Evolutionary conservation across 2,329 filamentous ascomycete species (phyloP).

Genomic region (Hymenoscyphus infarciens): DNA sequence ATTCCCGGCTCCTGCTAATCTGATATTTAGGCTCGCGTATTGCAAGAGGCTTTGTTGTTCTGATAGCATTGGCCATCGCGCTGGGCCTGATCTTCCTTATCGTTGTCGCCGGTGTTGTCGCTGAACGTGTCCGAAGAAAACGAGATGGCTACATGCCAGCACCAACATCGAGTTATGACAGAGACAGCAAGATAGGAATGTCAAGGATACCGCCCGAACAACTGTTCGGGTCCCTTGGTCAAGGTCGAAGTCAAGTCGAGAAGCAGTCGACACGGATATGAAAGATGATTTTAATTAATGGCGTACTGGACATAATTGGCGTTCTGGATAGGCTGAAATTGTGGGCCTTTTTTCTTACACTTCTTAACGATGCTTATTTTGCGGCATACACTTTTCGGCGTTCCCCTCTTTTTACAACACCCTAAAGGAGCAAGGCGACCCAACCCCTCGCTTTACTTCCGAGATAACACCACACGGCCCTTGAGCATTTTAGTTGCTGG

Average conservation of each 20-base stretch:
- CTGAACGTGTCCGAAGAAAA: slow-evolving; percentile 73
- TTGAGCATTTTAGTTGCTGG: slow-evolving; percentile 3
- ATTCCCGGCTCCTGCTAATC: slow-evolving; percentile 24
- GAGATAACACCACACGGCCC: slow-evolving; percentile 19
- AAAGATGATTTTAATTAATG: slow-evolving; percentile 23
- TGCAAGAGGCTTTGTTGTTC: slow-evolving; percentile 71
- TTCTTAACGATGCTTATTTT: slow-evolving; percentile 23
- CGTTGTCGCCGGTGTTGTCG: slow-evolving; percentile 68
- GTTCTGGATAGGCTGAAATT: slow-evolving; percentile 32
- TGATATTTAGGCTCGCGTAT: slow-evolving; percentile 49
- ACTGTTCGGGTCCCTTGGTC: slow-evolving; percentile 36
- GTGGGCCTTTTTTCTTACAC: slow-evolving; percentile 23
- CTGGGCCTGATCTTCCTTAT: slow-evolving; percentile 74
- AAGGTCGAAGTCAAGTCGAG: slow-evolving; percentile 30
- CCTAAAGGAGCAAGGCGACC: slow-evolving; percentile 11
- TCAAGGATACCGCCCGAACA: slow-evolving; percentile 59
- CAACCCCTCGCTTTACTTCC: slow-evolving; percentile 11
- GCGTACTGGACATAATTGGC: slow-evolving; percentile 27
- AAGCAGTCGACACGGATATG: slow-evolving; percentile 33
- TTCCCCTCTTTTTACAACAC: slow-evolving; percentile 16
- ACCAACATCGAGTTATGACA: slow-evolving; percentile 61
- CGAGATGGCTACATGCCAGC: slow-evolving; percentile 79
- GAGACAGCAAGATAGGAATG: slow-evolving; percentile 48
- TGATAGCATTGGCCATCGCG: slow-evolving; percentile 76
- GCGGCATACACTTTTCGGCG: slow-evolving; percentile 27